These are phyloP conservation scores for Fusarium pseudocircinatum DNA, from an alignment of 2,329 filamentous ascomycete species.

Conservation along the genomic window DNA sequence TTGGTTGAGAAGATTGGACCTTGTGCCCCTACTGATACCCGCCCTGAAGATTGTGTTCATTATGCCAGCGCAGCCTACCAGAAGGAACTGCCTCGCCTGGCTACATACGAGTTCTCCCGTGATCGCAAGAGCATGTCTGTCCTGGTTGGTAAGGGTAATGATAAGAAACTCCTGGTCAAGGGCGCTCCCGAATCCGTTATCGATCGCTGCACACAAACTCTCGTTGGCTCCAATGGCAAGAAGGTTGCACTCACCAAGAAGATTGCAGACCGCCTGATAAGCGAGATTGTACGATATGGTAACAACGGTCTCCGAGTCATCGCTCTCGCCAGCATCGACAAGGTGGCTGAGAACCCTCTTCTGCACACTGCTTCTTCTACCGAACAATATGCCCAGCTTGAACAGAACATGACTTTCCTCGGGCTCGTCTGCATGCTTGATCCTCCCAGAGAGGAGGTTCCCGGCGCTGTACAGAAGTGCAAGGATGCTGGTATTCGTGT, in stretches of 20 bases:
- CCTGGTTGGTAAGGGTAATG: conserved; percentile 74
- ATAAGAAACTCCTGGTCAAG: conserved; percentile 90
- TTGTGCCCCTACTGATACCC: conserved; percentile 65
- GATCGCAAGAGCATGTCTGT: conserved; percentile 99
- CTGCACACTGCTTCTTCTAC: conserved; percentile 81
- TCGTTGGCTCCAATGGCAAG: conserved; percentile 82
- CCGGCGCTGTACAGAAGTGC: conserved; percentile 86
- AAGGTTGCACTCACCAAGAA: conserved; percentile 76
- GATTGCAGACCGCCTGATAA: conserved; percentile 74
- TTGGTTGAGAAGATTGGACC: conserved; percentile 96
- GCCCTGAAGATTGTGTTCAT: conserved; percentile 75
- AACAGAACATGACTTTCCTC: conserved; percentile 93
- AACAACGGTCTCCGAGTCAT: conserved; percentile 95
- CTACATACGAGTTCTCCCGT: conserved; percentile 95
- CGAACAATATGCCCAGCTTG: conserved; percentile 83
- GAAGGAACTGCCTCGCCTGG: conserved; percentile 75
- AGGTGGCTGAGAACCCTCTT: conserved; percentile 76
- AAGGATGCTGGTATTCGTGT: conserved; percentile 94
- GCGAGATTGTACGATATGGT: conserved; percentile 88
- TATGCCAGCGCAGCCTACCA: conserved; percentile 88
- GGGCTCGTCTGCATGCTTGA: conserved; percentile 97
- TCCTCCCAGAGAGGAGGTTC: conserved; percentile 92
- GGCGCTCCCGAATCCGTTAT: conserved; percentile 95
- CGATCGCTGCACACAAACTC: conserved; percentile 85
- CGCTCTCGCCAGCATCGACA: conserved; percentile 85